These are phyloP conservation scores for Penicillium sp. DNA, from an alignment of 2,329 filamentous ascomycete species.

Conservation along the genomic window DNA sequence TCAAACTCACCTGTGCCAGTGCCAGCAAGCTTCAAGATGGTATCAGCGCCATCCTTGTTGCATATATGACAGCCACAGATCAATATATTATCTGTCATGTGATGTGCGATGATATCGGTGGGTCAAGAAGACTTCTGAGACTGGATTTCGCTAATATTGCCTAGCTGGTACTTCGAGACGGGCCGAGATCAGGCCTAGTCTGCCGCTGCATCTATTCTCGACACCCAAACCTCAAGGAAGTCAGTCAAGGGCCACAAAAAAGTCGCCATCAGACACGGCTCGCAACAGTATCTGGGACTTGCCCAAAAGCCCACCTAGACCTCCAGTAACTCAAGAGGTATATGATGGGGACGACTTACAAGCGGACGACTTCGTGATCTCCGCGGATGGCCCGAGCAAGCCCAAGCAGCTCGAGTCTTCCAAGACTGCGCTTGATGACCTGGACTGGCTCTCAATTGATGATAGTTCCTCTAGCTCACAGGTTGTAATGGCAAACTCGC, in stretches of 20 bases:
- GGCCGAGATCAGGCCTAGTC: slow-evolving; percentile 54
- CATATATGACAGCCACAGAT: slow-evolving; percentile 56
- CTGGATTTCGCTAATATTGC: slow-evolving; percentile 13
- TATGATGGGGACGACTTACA: slow-evolving; percentile 57
- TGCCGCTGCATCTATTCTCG: slow-evolving; percentile 52
- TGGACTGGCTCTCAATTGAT: slow-evolving; percentile 26
- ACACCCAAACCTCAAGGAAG: background rate
- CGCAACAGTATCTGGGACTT: slow-evolving; percentile 15
- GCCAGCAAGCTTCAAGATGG: slow-evolving; percentile 65
- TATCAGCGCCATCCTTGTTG: slow-evolving; percentile 62
- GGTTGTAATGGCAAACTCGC: background rate
- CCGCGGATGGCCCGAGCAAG: background rate
- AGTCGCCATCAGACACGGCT: background rate
- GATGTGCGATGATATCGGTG: slow-evolving; percentile 82
- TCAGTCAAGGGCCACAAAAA: background rate
- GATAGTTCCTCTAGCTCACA: slow-evolving; percentile 9
- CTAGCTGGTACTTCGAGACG: slow-evolving; percentile 59
- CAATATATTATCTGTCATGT: slow-evolving; percentile 68
- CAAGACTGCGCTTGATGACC: slow-evolving; percentile 13
- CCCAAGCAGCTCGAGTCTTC: background rate
- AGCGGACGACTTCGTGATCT: slow-evolving; percentile 54
- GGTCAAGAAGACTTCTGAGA: slow-evolving; percentile 10
- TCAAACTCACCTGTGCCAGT: slow-evolving; percentile 40
- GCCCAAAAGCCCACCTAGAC: slow-evolving; percentile 5
- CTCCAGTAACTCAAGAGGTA: slow-evolving; percentile 43